Base-by-base conservation (phyloP, 139 green algal genomes). In the Chlorella vulgaris region DNA sequence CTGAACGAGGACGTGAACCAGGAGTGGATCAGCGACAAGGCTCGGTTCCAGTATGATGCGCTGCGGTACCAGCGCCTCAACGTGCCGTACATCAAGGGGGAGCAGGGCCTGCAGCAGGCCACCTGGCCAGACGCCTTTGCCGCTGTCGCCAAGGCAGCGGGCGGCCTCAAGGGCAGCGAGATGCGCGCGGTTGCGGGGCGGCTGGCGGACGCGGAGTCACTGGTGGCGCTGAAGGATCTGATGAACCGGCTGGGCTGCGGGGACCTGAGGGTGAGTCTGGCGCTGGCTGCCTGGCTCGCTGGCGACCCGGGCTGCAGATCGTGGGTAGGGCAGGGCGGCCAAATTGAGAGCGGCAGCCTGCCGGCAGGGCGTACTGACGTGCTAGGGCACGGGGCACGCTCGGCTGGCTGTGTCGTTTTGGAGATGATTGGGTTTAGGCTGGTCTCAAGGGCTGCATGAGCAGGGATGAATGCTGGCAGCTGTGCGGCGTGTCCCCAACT, bases 11-110 rank as follows among this genome's bases (percentile, higher is more conserved):
- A 85, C 0, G 91, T 99, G 8, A 99, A 99, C 79, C 97, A 99
- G 94, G 97, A 99, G 88, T 99, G 97, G 97, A 91, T 99, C 77
- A 92, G 83, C 18, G 97, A 99, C 93, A 98, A 98, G 87, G 91
- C 87, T 3, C 91, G 97, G 74, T 99, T 98, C 86, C 93, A 97
- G 84, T 99, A 97, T 83, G 97, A 99, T 82, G 97, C 90, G 13
- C 92, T 99, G 50, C 94, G 94, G 86, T 88, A 94, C 28, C 97
- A 99, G 91, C 89, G 97, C 31, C 92, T 99, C 4, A 92, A 92
- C 76, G 80, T 87, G 38, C 97, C 97, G 8, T 87, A 98, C 86
- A 89, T 98, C 38, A 92, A 93, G 84, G 88, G 85, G 13, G 33
- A 53, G 71, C 71, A 68, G 58, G 85, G 86, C 31, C 87, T 97